Percentiles rank a stretch among this genome's conserved stretches.
Conservation (phyloP, 306 rosid species). For the Morella rubra region DNA sequence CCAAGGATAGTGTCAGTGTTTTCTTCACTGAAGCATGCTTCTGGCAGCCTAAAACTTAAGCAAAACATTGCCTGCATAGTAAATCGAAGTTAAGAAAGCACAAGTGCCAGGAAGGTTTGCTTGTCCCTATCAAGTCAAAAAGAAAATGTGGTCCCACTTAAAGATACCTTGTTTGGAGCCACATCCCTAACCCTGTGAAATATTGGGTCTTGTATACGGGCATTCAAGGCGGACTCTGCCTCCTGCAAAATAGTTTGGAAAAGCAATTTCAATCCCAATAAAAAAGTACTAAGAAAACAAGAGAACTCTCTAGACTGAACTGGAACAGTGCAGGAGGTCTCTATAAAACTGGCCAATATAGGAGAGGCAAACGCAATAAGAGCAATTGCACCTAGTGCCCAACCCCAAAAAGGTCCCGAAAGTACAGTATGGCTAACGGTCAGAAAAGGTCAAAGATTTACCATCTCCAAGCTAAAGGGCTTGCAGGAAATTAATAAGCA, state of each 20-base stretch:
- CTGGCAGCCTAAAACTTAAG: constrained; percentile 66
- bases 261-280: constrained; percentile 5
- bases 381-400: constrained; percentile 5
- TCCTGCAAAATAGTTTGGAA: constrained; percentile 42
- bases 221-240: constrained; percentile 81
- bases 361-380: constrained; percentile 2
- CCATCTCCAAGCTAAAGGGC: not conserved
- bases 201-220: constrained; percentile 51
- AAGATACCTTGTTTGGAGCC: constrained; percentile 89
- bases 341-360: not conserved
- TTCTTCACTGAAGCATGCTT: constrained; percentile 51
- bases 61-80: constrained; percentile 82
- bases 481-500: not conserved
- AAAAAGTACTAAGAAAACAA: not conserved
- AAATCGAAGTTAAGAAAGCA: not conserved
- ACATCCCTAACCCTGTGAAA: constrained; percentile 92
- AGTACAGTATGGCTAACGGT: not conserved
- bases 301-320: not conserved
- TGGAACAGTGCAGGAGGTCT: not conserved
- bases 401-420: constrained; percentile 10
- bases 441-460: constrained; percentile 6
- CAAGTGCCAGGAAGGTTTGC: not conserved
- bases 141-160: not conserved
- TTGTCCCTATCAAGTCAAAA: not conserved
- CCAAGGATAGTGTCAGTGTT: constrained; percentile 9